A percentile compares a stretch with the other conserved stretches of the same genome.
These are phyloP conservation scores for Pseudonitzschia multiseries DNA, from an alignment of 108 stramenopile genomes.

Conservation along the genomic window DNA sequence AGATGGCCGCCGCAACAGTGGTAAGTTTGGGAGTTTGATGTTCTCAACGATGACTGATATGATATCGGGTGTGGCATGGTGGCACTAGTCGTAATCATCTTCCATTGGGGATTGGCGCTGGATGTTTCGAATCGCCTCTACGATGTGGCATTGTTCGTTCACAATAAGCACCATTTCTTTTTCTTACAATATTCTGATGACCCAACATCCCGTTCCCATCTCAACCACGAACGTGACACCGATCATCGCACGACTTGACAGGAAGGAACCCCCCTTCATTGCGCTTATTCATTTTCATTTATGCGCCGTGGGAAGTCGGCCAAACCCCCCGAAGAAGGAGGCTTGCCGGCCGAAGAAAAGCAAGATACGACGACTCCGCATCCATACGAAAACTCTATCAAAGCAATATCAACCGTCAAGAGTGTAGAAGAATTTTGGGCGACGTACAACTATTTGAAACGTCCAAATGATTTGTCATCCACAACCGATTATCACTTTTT, in stretches of 20 bases:
- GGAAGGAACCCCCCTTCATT: conserved; percentile 46
- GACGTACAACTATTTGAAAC: conserved; percentile 85
- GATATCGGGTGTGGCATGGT: too few relatives aligned
- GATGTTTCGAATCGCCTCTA: too few relatives aligned
- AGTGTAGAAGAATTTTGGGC: conserved; percentile 94
- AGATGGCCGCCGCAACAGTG: neutral
- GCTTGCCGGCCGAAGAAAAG: conserved; percentile 25
- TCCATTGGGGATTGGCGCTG: too few relatives aligned
- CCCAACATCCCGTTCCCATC: too few relatives aligned
- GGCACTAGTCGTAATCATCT: too few relatives aligned
- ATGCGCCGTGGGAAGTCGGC: conserved; percentile 71
- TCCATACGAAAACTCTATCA: conserved; percentile 84
- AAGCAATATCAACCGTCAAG: conserved; percentile 77
- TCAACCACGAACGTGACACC: too few relatives aligned
- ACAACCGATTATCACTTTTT: conserved; percentile 95
- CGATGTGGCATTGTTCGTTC: too few relatives aligned
- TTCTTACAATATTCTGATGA: too few relatives aligned
- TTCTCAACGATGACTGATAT: too few relatives aligned
- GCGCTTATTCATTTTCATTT: conserved; percentile 64
- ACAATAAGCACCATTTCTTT: too few relatives aligned
- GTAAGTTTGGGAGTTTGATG: neutral
- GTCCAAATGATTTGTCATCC: conserved; percentile 78
- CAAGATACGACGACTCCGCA: conserved; percentile 16
- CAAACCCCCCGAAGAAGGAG: conserved; percentile 20
- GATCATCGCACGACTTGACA: neutral